phyloP scores from a whole-genome alignment of 257 asterid species.

The Misopates orontium region DNA sequence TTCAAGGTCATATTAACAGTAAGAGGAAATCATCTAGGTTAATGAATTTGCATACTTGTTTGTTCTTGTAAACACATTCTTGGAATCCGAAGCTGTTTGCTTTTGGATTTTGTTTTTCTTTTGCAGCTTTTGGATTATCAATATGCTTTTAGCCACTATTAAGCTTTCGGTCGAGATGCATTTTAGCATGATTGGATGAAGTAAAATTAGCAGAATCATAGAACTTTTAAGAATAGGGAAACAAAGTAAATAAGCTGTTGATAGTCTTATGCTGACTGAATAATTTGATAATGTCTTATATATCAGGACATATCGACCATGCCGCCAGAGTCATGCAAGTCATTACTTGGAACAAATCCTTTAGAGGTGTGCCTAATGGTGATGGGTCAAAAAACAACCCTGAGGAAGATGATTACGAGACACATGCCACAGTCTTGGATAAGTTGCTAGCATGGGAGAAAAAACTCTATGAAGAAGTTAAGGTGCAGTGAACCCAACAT shows the following conservation, averaged over 20 bases:
- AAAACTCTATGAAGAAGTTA: constrained; percentile 94
- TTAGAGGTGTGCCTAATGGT: constrained; percentile 64
- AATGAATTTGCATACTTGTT: neutral
- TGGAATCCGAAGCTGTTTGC: neutral
- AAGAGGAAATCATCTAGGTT: neutral
- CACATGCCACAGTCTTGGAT: constrained; percentile 94
- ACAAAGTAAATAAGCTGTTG: neutral
- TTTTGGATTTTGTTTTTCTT: too few species aligned
- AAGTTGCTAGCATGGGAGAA: constrained; percentile 98
- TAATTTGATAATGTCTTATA: constrained; percentile 18
- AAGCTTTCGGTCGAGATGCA: neutral
- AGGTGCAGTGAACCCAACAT: constrained; percentile 45
- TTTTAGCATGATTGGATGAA: neutral
- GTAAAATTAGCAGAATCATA: neutral
- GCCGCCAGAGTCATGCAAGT: constrained; percentile 96
- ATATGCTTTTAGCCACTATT: neutral
- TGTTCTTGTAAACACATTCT: neutral
- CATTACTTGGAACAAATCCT: constrained; percentile 95
- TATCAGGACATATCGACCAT: constrained; percentile 93
- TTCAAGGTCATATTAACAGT: neutral
- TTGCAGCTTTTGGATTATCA: too few species aligned
- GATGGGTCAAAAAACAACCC: constrained; percentile 54
- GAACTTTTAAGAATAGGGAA: too few species aligned
- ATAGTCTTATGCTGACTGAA: constrained; percentile 12
- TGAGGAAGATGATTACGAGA: constrained; percentile 72